Base-by-base conservation (phyloP, 805 yeast genomes). In the Candida dendrica region DNA sequence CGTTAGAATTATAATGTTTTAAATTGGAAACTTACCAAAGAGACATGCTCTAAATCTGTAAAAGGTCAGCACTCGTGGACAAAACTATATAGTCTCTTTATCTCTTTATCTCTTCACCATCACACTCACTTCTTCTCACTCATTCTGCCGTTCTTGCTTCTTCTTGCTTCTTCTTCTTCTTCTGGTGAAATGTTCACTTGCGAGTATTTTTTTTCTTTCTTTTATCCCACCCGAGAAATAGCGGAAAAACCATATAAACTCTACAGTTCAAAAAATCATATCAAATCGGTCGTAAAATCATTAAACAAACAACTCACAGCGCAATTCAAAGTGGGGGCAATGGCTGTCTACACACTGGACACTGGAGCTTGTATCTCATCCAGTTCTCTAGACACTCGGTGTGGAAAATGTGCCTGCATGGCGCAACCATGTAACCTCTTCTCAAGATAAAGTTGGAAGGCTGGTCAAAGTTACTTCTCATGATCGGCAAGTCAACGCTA, bases 281-380 rank as follows among this genome's bases (percentile, higher is more conserved):
- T 22, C 24, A 22, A 22, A 22, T n/a, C n/a, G n/a, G 8, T 22
- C 24, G 24, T 22, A 6, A 27, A 27, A 27, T 27, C 30, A 27
- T 27, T n/a, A 27, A 27, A n/a, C n/a, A n/a, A n/a, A n/a, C n/a
- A n/a, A n/a, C n/a, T n/a, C n/a, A n/a, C n/a, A n/a, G n/a, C n/a
- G n/a, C n/a, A n/a, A n/a, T 32, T 32, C 61, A 87, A 41, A 84
- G 65, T 1, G 96, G 96, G 2, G 97, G 97, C 34, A 91, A 65
- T 18, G 87, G 75, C 42, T 78, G 77, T 54, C 97, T 74, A 63
- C 98, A 91, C 6, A 89, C 90, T 1, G 98, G 98, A 63, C 98
- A 91, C 55, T 89, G 96, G 39, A 91, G 63, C 53, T 89, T 86
- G 58, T 87, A 84, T 59, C 81, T 77, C 96, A 91, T 88, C 97